Conservation (phyloP, 2,329 filamentous ascomycete species). For the Arthrinium puccinioides region DNA sequence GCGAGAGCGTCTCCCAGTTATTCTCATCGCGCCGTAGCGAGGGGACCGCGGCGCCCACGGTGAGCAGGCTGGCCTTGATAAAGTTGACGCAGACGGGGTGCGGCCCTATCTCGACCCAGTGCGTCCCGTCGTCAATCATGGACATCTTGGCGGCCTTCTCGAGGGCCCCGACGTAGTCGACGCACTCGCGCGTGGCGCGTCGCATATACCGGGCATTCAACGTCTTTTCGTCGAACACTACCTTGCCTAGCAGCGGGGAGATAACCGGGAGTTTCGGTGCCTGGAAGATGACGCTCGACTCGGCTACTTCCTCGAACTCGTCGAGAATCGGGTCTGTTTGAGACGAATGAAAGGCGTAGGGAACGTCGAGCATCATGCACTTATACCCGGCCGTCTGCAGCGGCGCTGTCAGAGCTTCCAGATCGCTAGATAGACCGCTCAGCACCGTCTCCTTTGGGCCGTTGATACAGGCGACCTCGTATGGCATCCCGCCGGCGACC, state of each 20-base stretch:
- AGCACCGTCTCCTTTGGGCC: slow-evolving; percentile 54
- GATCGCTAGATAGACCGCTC: slow-evolving; percentile 40
- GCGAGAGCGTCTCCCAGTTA: slow-evolving; percentile 48
- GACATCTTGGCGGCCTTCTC: slow-evolving; percentile 38
- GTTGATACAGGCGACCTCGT: slow-evolving; percentile 54
- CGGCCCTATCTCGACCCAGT: slow-evolving; percentile 62
- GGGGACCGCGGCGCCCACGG: slow-evolving; percentile 34
- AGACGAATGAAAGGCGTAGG: slow-evolving; percentile 47
- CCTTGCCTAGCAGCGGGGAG: slow-evolving; percentile 14
- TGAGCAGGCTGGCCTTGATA: slow-evolving; percentile 43
- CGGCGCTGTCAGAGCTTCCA: slow-evolving; percentile 37
- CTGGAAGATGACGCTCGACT: slow-evolving; percentile 26
- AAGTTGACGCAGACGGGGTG: slow-evolving; percentile 58
- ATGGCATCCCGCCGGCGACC: slow-evolving; percentile 13
- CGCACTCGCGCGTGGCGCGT: slow-evolving; percentile 53
- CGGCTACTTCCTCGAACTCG: slow-evolving; percentile 44
- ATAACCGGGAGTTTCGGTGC: slow-evolving; percentile 41
- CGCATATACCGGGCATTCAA: slow-evolving; percentile 54
- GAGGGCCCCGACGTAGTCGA: slow-evolving; percentile 56
- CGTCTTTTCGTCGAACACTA: slow-evolving; percentile 23
- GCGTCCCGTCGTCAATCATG: slow-evolving; percentile 45
- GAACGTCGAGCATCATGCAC: slow-evolving; percentile 39
- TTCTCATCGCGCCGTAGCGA: slow-evolving; percentile 49
- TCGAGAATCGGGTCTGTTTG: slow-evolving; percentile 49
- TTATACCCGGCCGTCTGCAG: slow-evolving; percentile 28